Percentiles rank a stretch among this genome's conserved stretches.
These are phyloP conservation scores for Kodamaea kakaduensis DNA, from an alignment of 805 yeast genomes.

Conservation along the genomic window DNA sequence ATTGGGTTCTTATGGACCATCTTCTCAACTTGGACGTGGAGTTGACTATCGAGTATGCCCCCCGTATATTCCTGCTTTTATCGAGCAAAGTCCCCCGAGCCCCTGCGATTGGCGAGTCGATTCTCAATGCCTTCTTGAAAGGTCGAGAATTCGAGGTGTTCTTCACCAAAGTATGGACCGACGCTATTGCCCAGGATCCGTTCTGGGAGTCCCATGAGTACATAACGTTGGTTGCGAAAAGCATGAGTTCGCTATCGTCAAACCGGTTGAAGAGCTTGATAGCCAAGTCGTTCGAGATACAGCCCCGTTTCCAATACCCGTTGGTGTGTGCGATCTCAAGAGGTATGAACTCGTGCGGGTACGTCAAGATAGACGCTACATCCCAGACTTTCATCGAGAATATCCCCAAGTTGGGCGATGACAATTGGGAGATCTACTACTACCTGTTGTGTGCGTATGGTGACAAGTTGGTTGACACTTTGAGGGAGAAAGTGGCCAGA, in stretches of 20 bases:
- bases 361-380: constrained; percentile 16
- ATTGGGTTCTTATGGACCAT: constrained; percentile 46
- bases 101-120: constrained; percentile 20
- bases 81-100: constrained; percentile 5
- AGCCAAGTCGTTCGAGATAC: constrained; percentile 7
- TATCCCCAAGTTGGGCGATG: constrained; percentile 8
- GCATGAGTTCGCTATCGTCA: constrained; percentile 44
- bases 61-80: constrained; percentile 23
- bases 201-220: constrained; percentile 28
- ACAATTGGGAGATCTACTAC: constrained; percentile 46
- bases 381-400: constrained; percentile 10
- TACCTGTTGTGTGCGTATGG: constrained; percentile 47
- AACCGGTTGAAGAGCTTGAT: constrained; percentile 33
- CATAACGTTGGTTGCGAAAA: constrained; percentile 34
- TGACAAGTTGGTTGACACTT: constrained; percentile 13
- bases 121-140: constrained; percentile 46
- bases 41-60: constrained; percentile 47
- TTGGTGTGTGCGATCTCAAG: constrained; percentile 21
- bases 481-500: neutral
- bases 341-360: constrained; percentile 40
- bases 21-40: constrained; percentile 55
- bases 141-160: constrained; percentile 58
- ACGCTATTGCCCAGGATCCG: constrained; percentile 16
- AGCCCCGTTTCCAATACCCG: constrained; percentile 10
- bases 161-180: constrained; percentile 42